Evolutionary conservation across 768 basidiomycete genomes (phyloP).

Genomic region (Leccinum arenicola): DNA sequence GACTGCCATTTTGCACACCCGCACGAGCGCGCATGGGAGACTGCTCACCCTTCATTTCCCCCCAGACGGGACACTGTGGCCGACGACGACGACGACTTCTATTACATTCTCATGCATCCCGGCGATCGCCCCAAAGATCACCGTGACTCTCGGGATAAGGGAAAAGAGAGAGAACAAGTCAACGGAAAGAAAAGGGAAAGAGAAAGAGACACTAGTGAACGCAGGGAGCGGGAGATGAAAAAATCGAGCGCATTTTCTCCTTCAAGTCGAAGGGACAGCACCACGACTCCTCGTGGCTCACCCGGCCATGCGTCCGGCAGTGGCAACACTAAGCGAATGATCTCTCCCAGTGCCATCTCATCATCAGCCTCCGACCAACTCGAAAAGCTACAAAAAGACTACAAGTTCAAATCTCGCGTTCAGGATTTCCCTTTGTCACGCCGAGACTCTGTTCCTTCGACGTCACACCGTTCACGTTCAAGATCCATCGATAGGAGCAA

Average conservation of each 20-base stretch:
- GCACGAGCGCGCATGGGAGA: slow-evolving; percentile 31
- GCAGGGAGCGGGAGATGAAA: neutral
- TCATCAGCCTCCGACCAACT: slow-evolving; percentile 23
- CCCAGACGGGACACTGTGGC: slow-evolving; percentile 17
- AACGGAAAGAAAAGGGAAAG: neutral
- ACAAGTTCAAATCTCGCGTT: neutral
- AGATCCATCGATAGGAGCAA: slow-evolving; percentile 12
- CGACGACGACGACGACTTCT: slow-evolving; percentile 24
- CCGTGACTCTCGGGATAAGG: slow-evolving; percentile 11
- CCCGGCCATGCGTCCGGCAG: slow-evolving; percentile 11
- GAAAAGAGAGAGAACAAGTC: neutral
- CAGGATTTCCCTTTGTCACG: slow-evolving; percentile 1
- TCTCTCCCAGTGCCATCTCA: slow-evolving; percentile 26
- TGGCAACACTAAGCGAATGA: slow-evolving; percentile 10
- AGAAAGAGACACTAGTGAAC: neutral
- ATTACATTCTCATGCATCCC: slow-evolving; percentile 14
- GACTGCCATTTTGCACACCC: slow-evolving; percentile 33
- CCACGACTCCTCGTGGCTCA: slow-evolving; percentile 10
- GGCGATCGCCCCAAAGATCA: slow-evolving; percentile 8
- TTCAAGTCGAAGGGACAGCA: slow-evolving; percentile 18
- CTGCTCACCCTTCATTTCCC: slow-evolving; percentile 27
- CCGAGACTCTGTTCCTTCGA: slow-evolving; percentile 9
- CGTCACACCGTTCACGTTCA: slow-evolving; percentile 9
- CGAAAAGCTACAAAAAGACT: slow-evolving; percentile 22
- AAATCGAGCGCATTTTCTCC: slow-evolving; percentile 14